A percentile compares a stretch with the other conserved stretches of the same genome.
Evolutionary conservation across 108 stramenopile species (phyloP).

Genomic region (Thalassiosira profunda): DNA sequence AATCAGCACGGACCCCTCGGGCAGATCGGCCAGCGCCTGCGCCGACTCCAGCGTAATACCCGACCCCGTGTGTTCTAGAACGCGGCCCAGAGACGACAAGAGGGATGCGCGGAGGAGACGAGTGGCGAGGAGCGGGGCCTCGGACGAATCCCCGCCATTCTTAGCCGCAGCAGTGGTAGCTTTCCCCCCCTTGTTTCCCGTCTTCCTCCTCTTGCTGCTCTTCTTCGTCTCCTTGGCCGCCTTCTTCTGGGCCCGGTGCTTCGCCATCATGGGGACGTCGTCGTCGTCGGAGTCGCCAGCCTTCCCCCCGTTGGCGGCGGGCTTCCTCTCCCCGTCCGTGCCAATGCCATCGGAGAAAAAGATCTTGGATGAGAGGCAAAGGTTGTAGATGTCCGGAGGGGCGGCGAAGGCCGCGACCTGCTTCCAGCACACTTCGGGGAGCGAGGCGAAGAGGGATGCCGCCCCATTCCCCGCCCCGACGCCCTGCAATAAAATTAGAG

Average conservation of each 20-base stretch:
- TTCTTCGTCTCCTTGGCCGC: too few species aligned
- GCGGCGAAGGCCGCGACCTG: neutral
- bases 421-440: slow-evolving; percentile 11
- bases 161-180: neutral
- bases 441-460: slow-evolving; percentile 6
- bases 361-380: slow-evolving; percentile 8
- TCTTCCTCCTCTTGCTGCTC: too few species aligned
- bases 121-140: slow-evolving; percentile 8
- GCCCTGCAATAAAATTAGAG: too few species aligned
- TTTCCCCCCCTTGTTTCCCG: neutral
- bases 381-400: slow-evolving; percentile 18
- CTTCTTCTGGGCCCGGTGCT: too few species aligned
- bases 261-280: too few species aligned
- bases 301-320: neutral
- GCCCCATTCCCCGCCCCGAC: neutral
- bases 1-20: slow-evolving; percentile 26
- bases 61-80: slow-evolving; percentile 3
- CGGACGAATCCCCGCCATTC: neutral
- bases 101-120: slow-evolving; percentile 13
- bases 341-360: slow-evolving; percentile 7
- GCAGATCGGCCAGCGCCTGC: slow-evolving; percentile 4
- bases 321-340: neutral
- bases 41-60: slow-evolving; percentile 13
- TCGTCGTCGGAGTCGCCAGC: neutral
- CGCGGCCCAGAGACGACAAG: slow-evolving; percentile 18